Evolutionary conservation across 2,329 filamentous ascomycete genomes (phyloP), one percentile per base, ranked within the genome.

Genomic region (Verticillium dahliae): DNA sequence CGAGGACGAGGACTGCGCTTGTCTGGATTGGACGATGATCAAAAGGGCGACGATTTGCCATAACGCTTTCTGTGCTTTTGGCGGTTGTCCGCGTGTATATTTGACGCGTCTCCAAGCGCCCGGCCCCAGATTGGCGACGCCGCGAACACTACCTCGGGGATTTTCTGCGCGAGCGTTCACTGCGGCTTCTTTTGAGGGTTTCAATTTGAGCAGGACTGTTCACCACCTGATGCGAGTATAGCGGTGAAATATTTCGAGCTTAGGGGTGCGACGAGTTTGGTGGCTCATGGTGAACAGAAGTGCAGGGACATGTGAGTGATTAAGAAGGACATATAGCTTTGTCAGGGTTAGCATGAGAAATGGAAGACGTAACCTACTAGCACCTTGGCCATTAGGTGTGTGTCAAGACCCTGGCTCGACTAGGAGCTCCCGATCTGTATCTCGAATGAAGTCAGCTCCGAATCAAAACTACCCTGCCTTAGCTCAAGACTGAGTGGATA

Each of bases 1-100:
- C 74, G 31, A 81, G 74, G 10, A 83, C 71, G 50, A 81, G 80
- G 31, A 83, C 80, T 34, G 80, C 78, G 67, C 80, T 82, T 63
- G 78, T 82, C 68, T 83, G 80, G 27, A 83, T 77, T 3, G 76
- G 78, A n/a, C 74, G 74, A 61, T 77, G 74, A 61, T 76, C 71
- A 37, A 37, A 56, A 22, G 57, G 60, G 13, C 63, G 63, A 31
- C 56, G 61, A 27, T 65, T 63, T 33, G 61, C 63, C 64, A 65
- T 65, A 9, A 33, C 27, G 11, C 10, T 6, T 18, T 56, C 15
- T 33, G 15, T 18, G 4, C n/a, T 7, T 50, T 3, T 27, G n/a
- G n/a, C n/a, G 14, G 15, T 9, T 6, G 15, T 18, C 14, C n/a
- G 3, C 22, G 41, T 2, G 22, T 50, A 18, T 18, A 7, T 7